Conservation (phyloP, 2,329 filamentous ascomycete genomes). For the Colletotrichum limetticola region DNA sequence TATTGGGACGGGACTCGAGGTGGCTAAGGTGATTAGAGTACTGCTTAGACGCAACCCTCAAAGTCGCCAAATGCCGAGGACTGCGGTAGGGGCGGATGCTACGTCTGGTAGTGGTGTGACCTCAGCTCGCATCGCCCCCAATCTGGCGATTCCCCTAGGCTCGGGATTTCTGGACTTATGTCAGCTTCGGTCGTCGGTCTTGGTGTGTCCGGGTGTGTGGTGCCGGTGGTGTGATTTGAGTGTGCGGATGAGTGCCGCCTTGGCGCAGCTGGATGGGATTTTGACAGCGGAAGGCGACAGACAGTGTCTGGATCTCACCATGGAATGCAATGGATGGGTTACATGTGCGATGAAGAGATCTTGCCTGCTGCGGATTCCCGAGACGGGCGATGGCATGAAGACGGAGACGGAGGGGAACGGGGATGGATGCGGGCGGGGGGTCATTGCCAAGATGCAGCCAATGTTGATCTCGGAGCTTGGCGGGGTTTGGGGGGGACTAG, state of each 20-base stretch:
- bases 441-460: neutral
- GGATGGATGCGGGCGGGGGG: neutral
- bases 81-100: neutral
- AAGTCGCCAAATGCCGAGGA: neutral
- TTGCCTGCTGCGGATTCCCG: neutral
- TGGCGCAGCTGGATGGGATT: neutral
- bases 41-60: neutral
- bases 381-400: neutral
- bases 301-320: no score
- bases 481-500: neutral
- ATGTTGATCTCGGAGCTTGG: neutral
- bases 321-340: neutral
- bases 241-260: neutral
- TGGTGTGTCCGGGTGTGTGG: neutral
- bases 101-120: neutral
- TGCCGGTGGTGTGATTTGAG: neutral
- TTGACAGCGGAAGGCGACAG: neutral
- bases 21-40: neutral
- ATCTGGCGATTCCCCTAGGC: neutral
- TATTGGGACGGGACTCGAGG: neutral
- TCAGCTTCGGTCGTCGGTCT: neutral
- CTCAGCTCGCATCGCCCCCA: neutral
- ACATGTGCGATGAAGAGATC: neutral
- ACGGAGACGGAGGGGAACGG: no score
- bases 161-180: neutral